Evolutionary conservation across 1,284 basidiomycete species (phyloP), one percentile per base, ranked within the genome.

Genomic region (Sporisorium graminicola): DNA sequence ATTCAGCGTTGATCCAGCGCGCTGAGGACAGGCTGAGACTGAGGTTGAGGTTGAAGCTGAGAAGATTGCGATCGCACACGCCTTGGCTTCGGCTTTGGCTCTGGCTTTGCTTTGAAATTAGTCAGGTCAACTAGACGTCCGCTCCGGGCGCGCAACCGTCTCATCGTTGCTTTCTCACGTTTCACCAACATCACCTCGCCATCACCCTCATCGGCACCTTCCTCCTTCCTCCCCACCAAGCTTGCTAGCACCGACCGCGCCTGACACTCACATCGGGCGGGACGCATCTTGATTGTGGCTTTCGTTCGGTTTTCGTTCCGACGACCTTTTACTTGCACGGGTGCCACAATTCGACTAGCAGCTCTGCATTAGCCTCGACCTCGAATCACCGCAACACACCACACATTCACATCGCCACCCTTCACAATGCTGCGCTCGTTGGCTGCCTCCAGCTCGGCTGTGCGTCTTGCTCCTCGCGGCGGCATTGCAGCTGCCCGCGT

Each of bases 351-450:
- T n/a, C 47, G 37, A 40, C 4, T 40, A 49, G 47, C 47, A 29
- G 29, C 16, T 27, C 9, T 27, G 12, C 5, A 16, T 18, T 6
- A 16, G 35, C 37, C 27, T 49, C 29, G 18, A 50, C 27, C 43
- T 69, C 46, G 42, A 18, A 40, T 40, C 18, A 43, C 24, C 42
- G 20, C 37, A 43, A 44, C 58, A 31, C 33, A 51, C 10, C 33
- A 10, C 43, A 57, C 55, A 57, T 24, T 22, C 22, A 43, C 2
- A 57, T 44, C 27, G 22, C 29, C 37, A 33, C 24, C 29, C 35
- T 77, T n/a, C 62, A 62, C 57, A 56, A 76, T 77, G 75, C 58
- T 77, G 63, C 75, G 75, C 56, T 77, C 75, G 16, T 37, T 77
- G 58, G 63, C 63, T 33, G 62, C 74, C 53, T 77, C 74, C 59